phyloP scores from a whole-genome alignment of 2,329 filamentous ascomycete species.

The Fusarium tanahbumbuense region DNA sequence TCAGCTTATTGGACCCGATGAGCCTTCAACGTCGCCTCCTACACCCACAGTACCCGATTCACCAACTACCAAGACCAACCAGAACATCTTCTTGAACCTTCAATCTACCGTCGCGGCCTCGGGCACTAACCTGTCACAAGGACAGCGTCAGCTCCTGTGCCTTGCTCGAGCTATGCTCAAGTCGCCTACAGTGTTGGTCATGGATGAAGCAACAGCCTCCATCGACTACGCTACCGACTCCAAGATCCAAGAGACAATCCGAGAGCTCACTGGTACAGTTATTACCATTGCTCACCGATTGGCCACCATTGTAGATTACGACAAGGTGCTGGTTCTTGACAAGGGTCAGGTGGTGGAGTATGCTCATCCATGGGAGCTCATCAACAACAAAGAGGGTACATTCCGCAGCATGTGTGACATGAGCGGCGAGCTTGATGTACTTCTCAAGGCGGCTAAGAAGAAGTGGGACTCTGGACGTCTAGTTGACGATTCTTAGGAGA shows the following conservation, averaged over 20 bases:
- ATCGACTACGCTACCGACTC: slow-evolving; percentile 97
- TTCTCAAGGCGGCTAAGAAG: slow-evolving; percentile 67
- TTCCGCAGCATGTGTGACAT: slow-evolving; percentile 74
- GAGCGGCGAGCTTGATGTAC: slow-evolving; percentile 66
- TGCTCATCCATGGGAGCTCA: slow-evolving; percentile 86
- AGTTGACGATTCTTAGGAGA: slow-evolving; percentile 49
- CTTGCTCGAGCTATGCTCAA: slow-evolving; percentile 93
- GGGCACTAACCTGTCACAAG: slow-evolving; percentile 93
- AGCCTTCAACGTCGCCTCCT: slow-evolving; percentile 52
- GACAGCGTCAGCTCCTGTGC: slow-evolving; percentile 93
- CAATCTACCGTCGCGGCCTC: slow-evolving; percentile 87
- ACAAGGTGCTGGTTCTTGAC: slow-evolving; percentile 95
- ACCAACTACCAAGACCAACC: slow-evolving; percentile 74
- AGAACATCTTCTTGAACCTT: slow-evolving; percentile 93
- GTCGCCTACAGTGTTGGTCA: slow-evolving; percentile 90
- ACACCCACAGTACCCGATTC: slow-evolving; percentile 45
- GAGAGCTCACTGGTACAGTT: slow-evolving; percentile 92
- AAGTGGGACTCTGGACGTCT: slow-evolving; percentile 57
- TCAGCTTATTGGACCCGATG: slow-evolving; percentile 79
- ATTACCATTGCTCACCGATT: slow-evolving; percentile 96
- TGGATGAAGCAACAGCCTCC: slow-evolving; percentile 98
- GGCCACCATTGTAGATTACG: slow-evolving; percentile 97
- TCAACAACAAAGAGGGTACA: slow-evolving; percentile 74
- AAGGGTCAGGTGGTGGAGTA: slow-evolving; percentile 89
- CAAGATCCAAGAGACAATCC: slow-evolving; percentile 96